Conservation (phyloP, 441 rosid genomes). For the Corymbia calophylla region DNA sequence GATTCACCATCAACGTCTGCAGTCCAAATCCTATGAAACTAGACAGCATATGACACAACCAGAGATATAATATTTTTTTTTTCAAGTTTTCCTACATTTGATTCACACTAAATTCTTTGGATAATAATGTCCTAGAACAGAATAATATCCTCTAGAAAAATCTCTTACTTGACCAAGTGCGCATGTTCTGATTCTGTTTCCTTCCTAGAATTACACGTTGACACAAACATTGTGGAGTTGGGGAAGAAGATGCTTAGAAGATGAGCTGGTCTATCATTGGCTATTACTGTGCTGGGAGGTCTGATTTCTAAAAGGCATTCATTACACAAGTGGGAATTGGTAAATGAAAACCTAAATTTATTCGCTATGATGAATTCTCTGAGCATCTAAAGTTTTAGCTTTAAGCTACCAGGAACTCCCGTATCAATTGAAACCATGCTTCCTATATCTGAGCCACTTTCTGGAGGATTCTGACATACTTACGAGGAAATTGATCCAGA, state of each 20-base stretch:
- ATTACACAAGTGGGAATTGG: constrained; percentile 4
- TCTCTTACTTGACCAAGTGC: background rate
- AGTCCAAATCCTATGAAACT: background rate
- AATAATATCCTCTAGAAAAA: background rate
- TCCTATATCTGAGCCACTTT: constrained; percentile 16
- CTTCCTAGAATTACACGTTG: background rate
- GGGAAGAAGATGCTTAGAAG: constrained; percentile 19
- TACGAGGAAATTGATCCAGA: constrained; percentile 9
- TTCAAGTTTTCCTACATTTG: background rate
- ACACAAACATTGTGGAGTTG: background rate
- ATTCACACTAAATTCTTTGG: background rate
- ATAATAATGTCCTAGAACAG: background rate
- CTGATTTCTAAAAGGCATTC: constrained; percentile 11
- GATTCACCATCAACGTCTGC: background rate
- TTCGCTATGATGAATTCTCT: background rate
- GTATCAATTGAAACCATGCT: constrained; percentile 16
- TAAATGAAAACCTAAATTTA: background rate
- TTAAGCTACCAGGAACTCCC: constrained; percentile 24
- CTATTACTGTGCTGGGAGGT: constrained; percentile 20
- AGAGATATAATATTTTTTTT: background rate
- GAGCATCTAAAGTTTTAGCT: constrained; percentile 17
- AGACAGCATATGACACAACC: background rate
- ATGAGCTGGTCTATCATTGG: constrained; percentile 21
- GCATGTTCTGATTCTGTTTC: background rate
- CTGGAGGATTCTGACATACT: constrained; percentile 16